Evolutionary conservation across 768 basidiomycete species (phyloP).

Genomic region (Omphalotus guepiniiformis): DNA sequence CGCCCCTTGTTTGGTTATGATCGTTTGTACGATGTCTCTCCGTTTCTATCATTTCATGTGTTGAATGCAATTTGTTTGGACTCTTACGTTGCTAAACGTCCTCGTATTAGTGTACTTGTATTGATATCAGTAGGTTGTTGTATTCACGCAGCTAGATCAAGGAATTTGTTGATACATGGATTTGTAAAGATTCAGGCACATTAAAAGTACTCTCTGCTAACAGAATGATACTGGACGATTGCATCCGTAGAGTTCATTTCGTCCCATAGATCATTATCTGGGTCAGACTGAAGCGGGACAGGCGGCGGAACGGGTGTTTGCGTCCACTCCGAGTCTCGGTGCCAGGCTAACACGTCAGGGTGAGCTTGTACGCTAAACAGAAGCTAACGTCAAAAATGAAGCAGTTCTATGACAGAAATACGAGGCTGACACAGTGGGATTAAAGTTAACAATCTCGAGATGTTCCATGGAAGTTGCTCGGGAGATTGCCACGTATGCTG

Average conservation of each 20-base stretch:
- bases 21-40: no score
- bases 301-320: not conserved
- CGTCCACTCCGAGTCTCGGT: conserved; percentile 32
- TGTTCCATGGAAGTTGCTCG: conserved; percentile 64
- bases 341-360: conserved; percentile 61
- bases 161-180: no score
- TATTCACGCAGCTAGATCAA: no score
- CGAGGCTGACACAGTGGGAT: conserved; percentile 50
- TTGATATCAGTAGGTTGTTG: no score
- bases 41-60: no score
- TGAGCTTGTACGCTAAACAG: conserved; percentile 47
- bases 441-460: conserved; percentile 65
- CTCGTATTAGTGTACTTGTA: no score
- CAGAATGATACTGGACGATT: conserved; percentile 28
- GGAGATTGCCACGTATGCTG: conserved; percentile 71
- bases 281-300: not conserved
- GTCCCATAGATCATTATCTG: conserved; percentile 23
- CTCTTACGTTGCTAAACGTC: no score
- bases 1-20: no score
- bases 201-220: no score
- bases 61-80: no score
- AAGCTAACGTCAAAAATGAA: conserved; percentile 3
- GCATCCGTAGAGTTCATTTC: conserved; percentile 37
- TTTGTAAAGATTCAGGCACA: no score
- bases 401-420: not conserved